Conservation (phyloP, 345 rosid species). For the Arabidopsis arenosa region DNA sequence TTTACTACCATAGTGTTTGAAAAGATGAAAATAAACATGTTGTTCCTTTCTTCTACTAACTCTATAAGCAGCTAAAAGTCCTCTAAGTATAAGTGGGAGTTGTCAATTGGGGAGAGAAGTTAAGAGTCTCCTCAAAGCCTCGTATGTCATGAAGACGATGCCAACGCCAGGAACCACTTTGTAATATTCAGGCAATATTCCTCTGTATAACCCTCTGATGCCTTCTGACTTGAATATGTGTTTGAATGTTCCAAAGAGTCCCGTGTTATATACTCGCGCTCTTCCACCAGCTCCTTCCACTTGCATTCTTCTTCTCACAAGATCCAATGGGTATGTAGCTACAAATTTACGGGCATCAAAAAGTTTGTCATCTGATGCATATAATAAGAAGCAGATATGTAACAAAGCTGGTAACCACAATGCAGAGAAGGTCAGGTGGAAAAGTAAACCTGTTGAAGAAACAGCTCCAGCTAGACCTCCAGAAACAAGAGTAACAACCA, state of each 20-base stretch:
- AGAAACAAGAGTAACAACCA: slow-evolving; percentile 69
- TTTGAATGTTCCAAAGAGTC: slow-evolving; percentile 75
- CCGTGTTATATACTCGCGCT: slow-evolving; percentile 75
- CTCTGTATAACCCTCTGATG: slow-evolving; percentile 83
- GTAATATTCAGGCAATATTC: slow-evolving; percentile 94
- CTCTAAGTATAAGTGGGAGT: slow-evolving; percentile 20
- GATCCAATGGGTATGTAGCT: slow-evolving; percentile 95
- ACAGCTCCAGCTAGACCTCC: slow-evolving; percentile 96
- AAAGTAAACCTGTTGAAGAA: slow-evolving; percentile 80
- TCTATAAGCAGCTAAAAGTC: slow-evolving; percentile 21
- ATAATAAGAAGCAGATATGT: not conserved
- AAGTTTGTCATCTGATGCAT: slow-evolving; percentile 8
- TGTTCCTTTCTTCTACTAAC: slow-evolving; percentile 28
- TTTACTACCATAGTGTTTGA: slow-evolving; percentile 51
- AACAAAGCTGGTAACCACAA: slow-evolving; percentile 4
- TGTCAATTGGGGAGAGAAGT: slow-evolving; percentile 41
- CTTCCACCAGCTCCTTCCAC: slow-evolving; percentile 95
- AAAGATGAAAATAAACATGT: slow-evolving; percentile 15
- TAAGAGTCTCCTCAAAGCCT: slow-evolving; percentile 65
- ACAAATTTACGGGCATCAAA: slow-evolving; percentile 17
- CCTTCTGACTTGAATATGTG: slow-evolving; percentile 86
- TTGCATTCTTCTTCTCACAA: slow-evolving; percentile 95
- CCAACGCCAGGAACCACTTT: slow-evolving; percentile 96
- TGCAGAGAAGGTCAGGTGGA: slow-evolving; percentile 1
- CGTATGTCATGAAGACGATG: slow-evolving; percentile 89